These are phyloP conservation scores for Umbelopsis sp. DNA, from an alignment of 192 early-diverging fungal genomes.

Conservation along the genomic window DNA sequence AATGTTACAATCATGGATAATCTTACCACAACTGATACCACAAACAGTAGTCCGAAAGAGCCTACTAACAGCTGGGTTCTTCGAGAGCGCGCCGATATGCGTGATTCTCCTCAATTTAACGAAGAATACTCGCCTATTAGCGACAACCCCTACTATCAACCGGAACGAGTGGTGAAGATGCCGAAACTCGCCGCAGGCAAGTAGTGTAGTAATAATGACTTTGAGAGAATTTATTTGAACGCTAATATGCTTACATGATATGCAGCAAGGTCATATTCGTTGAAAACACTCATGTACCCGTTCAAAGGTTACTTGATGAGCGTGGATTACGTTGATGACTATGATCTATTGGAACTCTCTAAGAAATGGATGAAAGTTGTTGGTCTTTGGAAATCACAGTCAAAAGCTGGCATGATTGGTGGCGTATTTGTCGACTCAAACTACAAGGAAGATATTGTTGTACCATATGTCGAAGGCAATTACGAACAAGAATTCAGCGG, in stretches of 20 bases:
- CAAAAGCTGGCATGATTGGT: neutral
- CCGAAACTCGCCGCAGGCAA: constrained; percentile 4
- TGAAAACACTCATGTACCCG: neutral
- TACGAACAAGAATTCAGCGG: constrained; percentile 15
- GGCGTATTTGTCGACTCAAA: neutral
- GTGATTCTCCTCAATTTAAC: neutral
- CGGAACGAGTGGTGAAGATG: neutral
- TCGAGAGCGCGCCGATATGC: neutral
- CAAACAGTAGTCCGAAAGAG: neutral
- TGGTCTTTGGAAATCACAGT: neutral
- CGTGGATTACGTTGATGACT: neutral
- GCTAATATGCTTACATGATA: neutral
- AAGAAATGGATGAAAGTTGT: neutral
- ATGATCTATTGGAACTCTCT: neutral
- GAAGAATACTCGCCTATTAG: neutral
- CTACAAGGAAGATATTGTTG: neutral
- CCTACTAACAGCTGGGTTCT: neutral
- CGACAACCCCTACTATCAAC: constrained; percentile 5
- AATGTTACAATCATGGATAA: constrained; percentile 4
- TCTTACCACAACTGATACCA: neutral
- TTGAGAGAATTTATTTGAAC: too few relatives aligned
- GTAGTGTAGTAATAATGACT: too few relatives aligned
- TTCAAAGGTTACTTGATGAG: neutral
- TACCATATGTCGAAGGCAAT: constrained; percentile 1
- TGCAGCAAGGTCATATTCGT: neutral